Conservation (phyloP, 768 basidiomycete genomes). For the Megacollybia marginata region DNA sequence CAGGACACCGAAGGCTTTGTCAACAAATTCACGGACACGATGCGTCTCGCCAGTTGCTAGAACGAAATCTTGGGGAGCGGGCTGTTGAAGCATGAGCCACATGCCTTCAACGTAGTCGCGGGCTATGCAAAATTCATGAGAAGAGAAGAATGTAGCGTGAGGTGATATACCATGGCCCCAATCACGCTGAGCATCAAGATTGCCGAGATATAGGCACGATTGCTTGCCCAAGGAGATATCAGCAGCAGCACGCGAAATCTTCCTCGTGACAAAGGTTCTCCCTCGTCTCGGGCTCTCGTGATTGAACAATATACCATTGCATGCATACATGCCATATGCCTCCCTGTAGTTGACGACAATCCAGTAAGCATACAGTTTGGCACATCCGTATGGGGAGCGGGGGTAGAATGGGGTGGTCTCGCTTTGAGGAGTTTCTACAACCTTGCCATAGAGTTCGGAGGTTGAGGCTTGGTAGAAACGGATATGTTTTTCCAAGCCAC, state of each 20-base stretch:
- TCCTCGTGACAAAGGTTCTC: conserved; percentile 92
- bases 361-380: conserved; percentile 91
- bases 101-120: conserved; percentile 94
- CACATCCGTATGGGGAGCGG: conserved; percentile 93
- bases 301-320: conserved; percentile 97
- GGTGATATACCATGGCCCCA: conserved; percentile 84
- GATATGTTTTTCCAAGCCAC: conserved; percentile 87
- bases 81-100: conserved; percentile 96
- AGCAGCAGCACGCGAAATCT: conserved; percentile 88
- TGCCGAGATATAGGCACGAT: conserved; percentile 86
- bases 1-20: conserved; percentile 72
- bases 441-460: conserved; percentile 95
- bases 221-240: conserved; percentile 90
- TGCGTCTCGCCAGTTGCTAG: conserved; percentile 97
- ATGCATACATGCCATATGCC: conserved; percentile 93
- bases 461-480: conserved; percentile 98
- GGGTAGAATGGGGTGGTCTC: conserved; percentile 98
- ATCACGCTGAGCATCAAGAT: conserved; percentile 90
- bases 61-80: conserved; percentile 79
- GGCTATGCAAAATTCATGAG: conserved; percentile 31
- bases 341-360: conserved; percentile 91
- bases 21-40: conserved; percentile 87
- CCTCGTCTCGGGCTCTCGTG: conserved; percentile 95
- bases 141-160: not conserved
- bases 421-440: conserved; percentile 90